phyloP scores from a whole-genome alignment of 371 early-diverging fungal genomes.

The Rhizopus microsporus region DNA sequence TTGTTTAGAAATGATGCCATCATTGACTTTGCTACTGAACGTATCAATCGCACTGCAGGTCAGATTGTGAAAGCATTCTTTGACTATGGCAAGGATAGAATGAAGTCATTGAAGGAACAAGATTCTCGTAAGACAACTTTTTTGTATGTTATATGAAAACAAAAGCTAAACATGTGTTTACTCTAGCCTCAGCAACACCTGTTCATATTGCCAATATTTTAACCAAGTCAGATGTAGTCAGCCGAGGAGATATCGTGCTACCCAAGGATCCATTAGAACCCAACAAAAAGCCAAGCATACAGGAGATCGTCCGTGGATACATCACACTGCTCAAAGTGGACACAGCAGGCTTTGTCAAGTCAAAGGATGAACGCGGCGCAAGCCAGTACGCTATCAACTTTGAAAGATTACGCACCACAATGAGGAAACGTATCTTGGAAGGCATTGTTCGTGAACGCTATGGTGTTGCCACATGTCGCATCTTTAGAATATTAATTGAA shows the following conservation, averaged over 20 bases:
- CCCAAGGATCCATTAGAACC: constrained; percentile 50
- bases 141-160: neutral
- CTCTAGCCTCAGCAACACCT: constrained; percentile 53
- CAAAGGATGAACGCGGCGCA: constrained; percentile 72
- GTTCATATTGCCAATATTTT: constrained; percentile 59
- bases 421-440: constrained; percentile 69
- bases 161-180: neutral
- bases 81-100: constrained; percentile 49
- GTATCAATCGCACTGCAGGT: constrained; percentile 72
- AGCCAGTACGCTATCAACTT: constrained; percentile 76
- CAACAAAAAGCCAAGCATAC: constrained; percentile 41
- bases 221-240: constrained; percentile 43
- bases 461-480: constrained; percentile 73
- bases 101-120: constrained; percentile 50
- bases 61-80: constrained; percentile 65
- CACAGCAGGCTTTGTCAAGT: constrained; percentile 63
- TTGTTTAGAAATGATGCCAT: constrained; percentile 75
- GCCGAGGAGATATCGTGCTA: constrained; percentile 57
- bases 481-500: constrained; percentile 73
- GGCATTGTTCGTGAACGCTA: constrained; percentile 69
- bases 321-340: constrained; percentile 69
- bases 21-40: constrained; percentile 60
- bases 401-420: constrained; percentile 53
- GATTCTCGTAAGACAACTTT: constrained; percentile 49
- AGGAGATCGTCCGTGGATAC: constrained; percentile 62